These are phyloP conservation scores for Alternaria hordeiaustralica DNA, from an alignment of 2,329 filamentous ascomycete genomes.

Conservation along the genomic window DNA sequence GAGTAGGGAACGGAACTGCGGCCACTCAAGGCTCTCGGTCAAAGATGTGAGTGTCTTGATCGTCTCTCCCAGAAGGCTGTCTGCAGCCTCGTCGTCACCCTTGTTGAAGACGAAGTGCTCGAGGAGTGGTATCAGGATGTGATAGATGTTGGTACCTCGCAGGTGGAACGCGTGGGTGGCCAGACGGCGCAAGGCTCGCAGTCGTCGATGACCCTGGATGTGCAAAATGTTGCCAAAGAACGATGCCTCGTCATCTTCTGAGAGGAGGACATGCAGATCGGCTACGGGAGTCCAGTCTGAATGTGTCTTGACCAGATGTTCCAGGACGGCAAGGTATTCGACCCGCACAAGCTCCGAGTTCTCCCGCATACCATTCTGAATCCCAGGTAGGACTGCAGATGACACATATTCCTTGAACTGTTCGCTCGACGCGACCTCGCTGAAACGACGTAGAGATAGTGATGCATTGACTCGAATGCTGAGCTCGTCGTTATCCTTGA, in stretches of 20 bases:
- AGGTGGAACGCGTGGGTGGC: conserved; percentile 73
- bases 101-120: conserved; percentile 94
- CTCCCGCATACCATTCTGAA: conserved; percentile 79
- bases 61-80: conserved; percentile 85
- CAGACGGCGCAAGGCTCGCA: conserved; percentile 81
- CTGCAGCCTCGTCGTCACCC: conserved; percentile 75
- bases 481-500: conserved; percentile 86
- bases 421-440: conserved; percentile 62
- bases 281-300: conserved; percentile 72
- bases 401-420: conserved; percentile 67
- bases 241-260: conserved; percentile 76
- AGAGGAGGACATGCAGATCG: conserved; percentile 76
- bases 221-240: conserved; percentile 95
- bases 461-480: conserved; percentile 85
- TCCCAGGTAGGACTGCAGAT: conserved; percentile 72
- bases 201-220: conserved; percentile 83
- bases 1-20: conserved; percentile 84
- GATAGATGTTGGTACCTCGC: conserved; percentile 77
- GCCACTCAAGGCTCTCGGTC: conserved; percentile 82
- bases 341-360: conserved; percentile 81
- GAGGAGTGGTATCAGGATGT: conserved; percentile 87
- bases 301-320: conserved; percentile 75
- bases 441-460: conserved; percentile 77
- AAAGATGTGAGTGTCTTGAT: conserved; percentile 80
- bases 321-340: conserved; percentile 81